phyloP scores from a whole-genome alignment of 306 rosid genomes.

The Casuarina equisetifolia region DNA sequence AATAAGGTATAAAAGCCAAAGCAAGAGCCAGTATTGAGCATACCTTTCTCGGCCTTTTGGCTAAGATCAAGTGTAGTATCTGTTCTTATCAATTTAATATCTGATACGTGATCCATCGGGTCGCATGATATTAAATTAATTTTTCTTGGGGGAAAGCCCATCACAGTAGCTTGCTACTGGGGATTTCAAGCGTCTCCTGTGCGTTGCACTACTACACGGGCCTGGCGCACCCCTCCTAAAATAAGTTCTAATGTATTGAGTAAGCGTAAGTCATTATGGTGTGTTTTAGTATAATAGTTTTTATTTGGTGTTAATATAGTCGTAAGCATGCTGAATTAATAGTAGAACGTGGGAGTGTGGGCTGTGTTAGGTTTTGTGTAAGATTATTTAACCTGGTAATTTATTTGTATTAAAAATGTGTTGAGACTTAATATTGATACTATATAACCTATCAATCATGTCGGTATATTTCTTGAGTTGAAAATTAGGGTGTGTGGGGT shows the following conservation, averaged over 20 bases:
- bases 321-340: too few relatives aligned
- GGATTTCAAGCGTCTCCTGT: background rate
- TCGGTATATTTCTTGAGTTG: too few relatives aligned
- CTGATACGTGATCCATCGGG: background rate
- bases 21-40: fast-evolving
- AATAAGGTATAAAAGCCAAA: background rate
- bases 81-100: background rate
- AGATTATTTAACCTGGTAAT: too few relatives aligned
- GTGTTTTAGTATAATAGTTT: too few relatives aligned
- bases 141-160: background rate
- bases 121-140: background rate
- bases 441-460: too few relatives aligned
- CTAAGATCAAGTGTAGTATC: conserved; percentile 1
- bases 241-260: too few relatives aligned
- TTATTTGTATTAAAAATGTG: too few relatives aligned
- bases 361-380: too few relatives aligned
- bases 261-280: too few relatives aligned
- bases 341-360: too few relatives aligned
- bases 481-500: too few relatives aligned
- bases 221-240: background rate
- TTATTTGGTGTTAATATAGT: fast-evolving
- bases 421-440: too few relatives aligned
- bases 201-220: background rate
- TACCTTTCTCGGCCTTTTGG: background rate
- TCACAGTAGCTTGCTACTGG: background rate